phyloP scores from a whole-genome alignment of 169 alveolate genomes.

The Babesia bigemina region DNA sequence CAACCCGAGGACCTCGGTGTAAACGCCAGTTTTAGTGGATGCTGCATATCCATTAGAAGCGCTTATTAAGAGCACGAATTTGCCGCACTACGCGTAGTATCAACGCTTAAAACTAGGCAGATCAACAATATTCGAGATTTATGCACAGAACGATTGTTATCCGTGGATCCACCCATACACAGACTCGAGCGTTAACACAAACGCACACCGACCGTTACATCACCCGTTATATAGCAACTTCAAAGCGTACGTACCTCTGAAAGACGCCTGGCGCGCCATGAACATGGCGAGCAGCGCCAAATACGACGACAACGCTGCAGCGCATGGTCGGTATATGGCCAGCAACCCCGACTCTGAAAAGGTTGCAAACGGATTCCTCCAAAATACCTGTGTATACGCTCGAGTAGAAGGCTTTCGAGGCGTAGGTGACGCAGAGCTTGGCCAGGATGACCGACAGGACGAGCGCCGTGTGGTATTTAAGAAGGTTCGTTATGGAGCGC shows the following conservation, averaged over 20 bases:
- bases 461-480: slow-evolving; percentile 41
- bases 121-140: no score
- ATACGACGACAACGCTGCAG: slow-evolving; percentile 29
- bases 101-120: no score
- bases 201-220: no score
- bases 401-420: neutral
- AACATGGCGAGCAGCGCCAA: slow-evolving; percentile 26
- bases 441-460: slow-evolving; percentile 32
- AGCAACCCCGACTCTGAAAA: neutral
- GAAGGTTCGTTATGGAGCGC: slow-evolving; percentile 10
- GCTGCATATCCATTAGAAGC: neutral
- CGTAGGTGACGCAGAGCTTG: slow-evolving; percentile 9
- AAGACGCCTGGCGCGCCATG: slow-evolving; percentile 19
- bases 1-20: slow-evolving; percentile 10
- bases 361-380: neutral
- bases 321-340: slow-evolving; percentile 15
- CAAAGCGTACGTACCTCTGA: slow-evolving; percentile 41
- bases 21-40: slow-evolving; percentile 1
- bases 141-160: no score
- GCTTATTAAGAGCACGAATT: neutral
- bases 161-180: no score
- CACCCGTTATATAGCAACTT: no score
- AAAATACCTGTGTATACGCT: neutral
- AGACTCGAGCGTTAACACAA: no score
- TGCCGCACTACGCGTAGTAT: no score